Evolutionary conservation across 805 yeast species (phyloP).

Genomic region (Kuraishia ogatae): DNA sequence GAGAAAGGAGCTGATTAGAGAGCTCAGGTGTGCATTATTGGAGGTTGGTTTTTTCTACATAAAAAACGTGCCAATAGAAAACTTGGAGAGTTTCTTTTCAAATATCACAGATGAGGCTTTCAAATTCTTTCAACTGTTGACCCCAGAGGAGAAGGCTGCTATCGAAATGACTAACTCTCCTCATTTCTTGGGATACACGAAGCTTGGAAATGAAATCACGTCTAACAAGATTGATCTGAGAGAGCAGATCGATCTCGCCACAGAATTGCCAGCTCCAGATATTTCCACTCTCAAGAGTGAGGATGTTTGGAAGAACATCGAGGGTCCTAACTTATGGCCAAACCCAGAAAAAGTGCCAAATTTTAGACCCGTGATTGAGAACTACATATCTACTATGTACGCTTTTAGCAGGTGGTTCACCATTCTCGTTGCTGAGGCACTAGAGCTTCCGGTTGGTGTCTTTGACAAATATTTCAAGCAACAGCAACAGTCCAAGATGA

Average conservation of each 20-base stretch:
- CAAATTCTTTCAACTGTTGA: conserved; percentile 33
- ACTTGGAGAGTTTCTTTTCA: conserved; percentile 21
- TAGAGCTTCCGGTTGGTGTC: conserved; percentile 36
- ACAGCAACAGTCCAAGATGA: conserved; percentile 43
- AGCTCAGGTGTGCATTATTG: conserved; percentile 36
- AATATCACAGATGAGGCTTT: conserved; percentile 28
- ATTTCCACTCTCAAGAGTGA: conserved; percentile 10
- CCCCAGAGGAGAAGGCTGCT: conserved; percentile 32
- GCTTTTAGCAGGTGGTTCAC: conserved; percentile 32
- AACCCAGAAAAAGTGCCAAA: conserved; percentile 30
- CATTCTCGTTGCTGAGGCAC: conserved; percentile 43
- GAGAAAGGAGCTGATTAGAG: conserved; percentile 32
- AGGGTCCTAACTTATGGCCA: conserved; percentile 54
- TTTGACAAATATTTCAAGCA: conserved; percentile 42
- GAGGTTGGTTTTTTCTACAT: conserved; percentile 46
- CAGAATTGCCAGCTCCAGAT: conserved; percentile 36
- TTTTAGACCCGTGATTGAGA: conserved; percentile 30
- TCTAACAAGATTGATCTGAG: conserved; percentile 46
- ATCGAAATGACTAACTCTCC: conserved; percentile 48
- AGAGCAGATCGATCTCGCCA: conserved; percentile 55
- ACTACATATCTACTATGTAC: conserved; percentile 38
- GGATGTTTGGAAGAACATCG: conserved; percentile 37
- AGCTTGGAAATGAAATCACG: conserved; percentile 50
- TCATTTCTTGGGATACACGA: conserved; percentile 51
- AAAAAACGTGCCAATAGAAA: conserved; percentile 35